Evolutionary conservation across 2,329 filamentous ascomycete genomes (phyloP).

Genomic region (Nigrospora osmanthi): DNA sequence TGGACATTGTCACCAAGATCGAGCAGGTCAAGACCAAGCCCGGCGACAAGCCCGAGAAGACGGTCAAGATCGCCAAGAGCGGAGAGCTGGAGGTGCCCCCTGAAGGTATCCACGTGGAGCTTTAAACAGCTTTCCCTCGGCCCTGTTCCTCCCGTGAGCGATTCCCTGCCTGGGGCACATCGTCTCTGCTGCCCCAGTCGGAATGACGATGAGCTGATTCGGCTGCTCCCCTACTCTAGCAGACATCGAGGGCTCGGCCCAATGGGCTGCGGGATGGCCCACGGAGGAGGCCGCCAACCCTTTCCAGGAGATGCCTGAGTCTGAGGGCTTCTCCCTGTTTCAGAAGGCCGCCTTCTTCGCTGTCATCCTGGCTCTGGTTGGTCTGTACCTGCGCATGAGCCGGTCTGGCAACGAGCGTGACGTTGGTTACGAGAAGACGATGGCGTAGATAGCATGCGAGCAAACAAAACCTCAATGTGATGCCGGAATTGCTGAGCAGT

Average conservation of each 20-base stretch:
- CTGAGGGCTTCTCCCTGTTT: slow-evolving; percentile 32
- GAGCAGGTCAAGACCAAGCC: slow-evolving; percentile 59
- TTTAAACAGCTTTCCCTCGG: slow-evolving; percentile 48
- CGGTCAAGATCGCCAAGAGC: slow-evolving; percentile 73
- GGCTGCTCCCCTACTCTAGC: slow-evolving; percentile 17
- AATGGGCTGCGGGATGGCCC: slow-evolving; percentile 27
- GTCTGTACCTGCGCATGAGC: slow-evolving; percentile 33
- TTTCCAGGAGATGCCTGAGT: slow-evolving; percentile 15
- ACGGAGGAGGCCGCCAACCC: slow-evolving; percentile 20
- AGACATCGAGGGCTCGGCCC: slow-evolving; percentile 24
- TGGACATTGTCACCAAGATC: slow-evolving; percentile 72
- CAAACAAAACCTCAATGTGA: slow-evolving; percentile 4
- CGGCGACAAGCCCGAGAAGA: slow-evolving; percentile 61
- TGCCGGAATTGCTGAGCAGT: neutral
- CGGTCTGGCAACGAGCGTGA: slow-evolving; percentile 22
- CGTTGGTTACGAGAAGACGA: slow-evolving; percentile 33
- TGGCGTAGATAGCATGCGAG: slow-evolving; percentile 24
- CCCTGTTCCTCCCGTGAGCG: slow-evolving; percentile 8
- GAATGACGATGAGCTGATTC: slow-evolving; percentile 18
- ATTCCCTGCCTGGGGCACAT: slow-evolving; percentile 18
- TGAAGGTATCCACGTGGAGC: slow-evolving; percentile 91
- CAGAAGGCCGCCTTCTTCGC: slow-evolving; percentile 44
- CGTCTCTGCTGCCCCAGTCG: no score
- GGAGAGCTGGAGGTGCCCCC: slow-evolving; percentile 75
- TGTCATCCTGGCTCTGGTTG: slow-evolving; percentile 37